Conservation (phyloP, 2,329 filamentous ascomycete species). For the Pyrenophora teres region DNA sequence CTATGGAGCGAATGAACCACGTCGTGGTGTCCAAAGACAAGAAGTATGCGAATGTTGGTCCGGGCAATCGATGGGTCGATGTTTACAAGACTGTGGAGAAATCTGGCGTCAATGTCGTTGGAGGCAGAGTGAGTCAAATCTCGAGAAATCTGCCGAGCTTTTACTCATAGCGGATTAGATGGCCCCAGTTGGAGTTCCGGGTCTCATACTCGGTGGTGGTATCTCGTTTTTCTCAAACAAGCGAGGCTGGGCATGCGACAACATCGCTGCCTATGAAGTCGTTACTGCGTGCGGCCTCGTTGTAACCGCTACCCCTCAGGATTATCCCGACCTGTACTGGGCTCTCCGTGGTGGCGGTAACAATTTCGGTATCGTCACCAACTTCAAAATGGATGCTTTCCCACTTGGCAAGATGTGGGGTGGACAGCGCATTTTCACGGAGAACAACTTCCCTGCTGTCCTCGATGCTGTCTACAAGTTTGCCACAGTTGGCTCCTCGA, state of each 20-base stretch:
- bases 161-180: slow-evolving; percentile 15
- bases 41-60: slow-evolving; percentile 32
- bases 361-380: slow-evolving; percentile 43
- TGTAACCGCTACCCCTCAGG: slow-evolving; percentile 36
- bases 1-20: slow-evolving; percentile 42
- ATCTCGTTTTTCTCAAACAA: slow-evolving; percentile 31
- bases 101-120: slow-evolving; percentile 34
- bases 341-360: slow-evolving; percentile 42
- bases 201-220: slow-evolving; percentile 38
- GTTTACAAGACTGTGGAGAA: slow-evolving; percentile 39
- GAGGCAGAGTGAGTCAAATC: slow-evolving; percentile 36
- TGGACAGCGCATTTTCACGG: slow-evolving; percentile 22
- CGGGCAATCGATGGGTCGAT: slow-evolving; percentile 43
- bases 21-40: slow-evolving; percentile 32
- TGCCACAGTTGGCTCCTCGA: slow-evolving; percentile 14
- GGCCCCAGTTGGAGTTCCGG: slow-evolving; percentile 37
- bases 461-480: slow-evolving; percentile 16
- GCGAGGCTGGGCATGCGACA: slow-evolving; percentile 34
- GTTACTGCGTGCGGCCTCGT: slow-evolving; percentile 48
- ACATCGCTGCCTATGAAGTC: slow-evolving; percentile 31
- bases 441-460: slow-evolving; percentile 11
- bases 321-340: slow-evolving; percentile 44
- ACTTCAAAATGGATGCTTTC: slow-evolving; percentile 26
- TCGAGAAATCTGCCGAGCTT: slow-evolving; percentile 16
- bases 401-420: slow-evolving; percentile 14